phyloP scores from a whole-genome alignment of 768 basidiomycete genomes.

The Russula dissimulans region DNA sequence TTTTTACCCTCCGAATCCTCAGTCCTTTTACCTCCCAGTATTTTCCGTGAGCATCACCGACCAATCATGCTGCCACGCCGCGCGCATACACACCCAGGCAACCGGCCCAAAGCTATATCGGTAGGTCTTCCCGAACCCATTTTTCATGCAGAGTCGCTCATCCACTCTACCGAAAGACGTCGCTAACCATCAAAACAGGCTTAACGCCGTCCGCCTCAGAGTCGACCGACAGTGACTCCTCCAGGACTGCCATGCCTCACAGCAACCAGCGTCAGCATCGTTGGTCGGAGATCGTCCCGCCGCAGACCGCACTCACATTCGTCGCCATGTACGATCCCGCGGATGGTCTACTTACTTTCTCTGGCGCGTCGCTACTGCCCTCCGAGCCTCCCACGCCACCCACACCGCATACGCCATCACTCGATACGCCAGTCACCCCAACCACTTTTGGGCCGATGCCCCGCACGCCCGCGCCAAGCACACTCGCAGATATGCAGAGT shows the following conservation, averaged over 20 bases:
- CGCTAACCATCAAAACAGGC: constrained; percentile 2
- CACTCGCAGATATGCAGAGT: constrained; percentile 18
- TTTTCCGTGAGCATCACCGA: background rate
- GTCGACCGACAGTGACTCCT: background rate
- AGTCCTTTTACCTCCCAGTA: background rate
- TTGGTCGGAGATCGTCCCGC: constrained; percentile 52
- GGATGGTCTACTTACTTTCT: constrained; percentile 49
- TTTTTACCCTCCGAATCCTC: background rate
- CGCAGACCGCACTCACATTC: constrained; percentile 47
- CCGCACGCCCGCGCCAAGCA: constrained; percentile 17
- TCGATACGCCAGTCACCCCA: constrained; percentile 6
- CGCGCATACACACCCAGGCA: background rate
- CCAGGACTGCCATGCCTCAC: background rate
- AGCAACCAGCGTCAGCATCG: constrained; percentile 23
- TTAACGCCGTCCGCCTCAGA: background rate
- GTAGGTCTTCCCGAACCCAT: background rate
- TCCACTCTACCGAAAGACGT: constrained; percentile 1
- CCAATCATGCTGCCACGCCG: constrained; percentile 2
- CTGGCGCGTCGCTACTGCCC: constrained; percentile 38
- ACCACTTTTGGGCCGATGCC: constrained; percentile 22
- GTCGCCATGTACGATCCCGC: constrained; percentile 52
- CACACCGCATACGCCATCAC: background rate
- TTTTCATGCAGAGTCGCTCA: background rate
- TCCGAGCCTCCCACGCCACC: constrained; percentile 12
- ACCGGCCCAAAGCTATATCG: constrained; percentile 4